phyloP scores from a whole-genome alignment of 768 basidiomycete genomes.

The Termitomyces sp. region DNA sequence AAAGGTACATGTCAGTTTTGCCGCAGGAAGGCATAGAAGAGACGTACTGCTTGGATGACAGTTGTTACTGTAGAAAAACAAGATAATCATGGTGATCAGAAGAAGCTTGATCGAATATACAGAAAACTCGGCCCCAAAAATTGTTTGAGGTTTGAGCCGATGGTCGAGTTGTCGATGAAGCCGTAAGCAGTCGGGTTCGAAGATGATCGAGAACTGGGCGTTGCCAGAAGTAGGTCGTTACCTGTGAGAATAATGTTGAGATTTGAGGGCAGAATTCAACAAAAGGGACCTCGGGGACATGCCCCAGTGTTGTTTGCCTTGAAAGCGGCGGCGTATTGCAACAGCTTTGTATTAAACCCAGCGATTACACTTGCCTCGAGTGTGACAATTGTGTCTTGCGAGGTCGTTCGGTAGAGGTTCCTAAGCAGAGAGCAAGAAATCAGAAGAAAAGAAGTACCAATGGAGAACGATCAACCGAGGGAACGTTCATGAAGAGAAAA shows the following conservation, averaged over 20 bases:
- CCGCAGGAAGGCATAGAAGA: not conserved
- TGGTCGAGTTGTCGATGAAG: conserved; percentile 49
- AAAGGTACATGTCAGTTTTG: not conserved
- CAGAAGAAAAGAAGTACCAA: conserved; percentile 22
- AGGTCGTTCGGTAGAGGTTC: conserved; percentile 36
- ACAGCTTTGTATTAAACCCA: conserved; percentile 49
- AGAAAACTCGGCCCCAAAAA: conserved; percentile 51
- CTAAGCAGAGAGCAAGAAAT: not conserved
- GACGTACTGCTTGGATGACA: conserved; percentile 53
- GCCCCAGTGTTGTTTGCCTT: conserved; percentile 43
- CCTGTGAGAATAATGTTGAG: too few relatives aligned
- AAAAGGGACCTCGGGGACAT: conserved; percentile 13
- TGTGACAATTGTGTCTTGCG: conserved; percentile 33
- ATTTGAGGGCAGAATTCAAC: not conserved
- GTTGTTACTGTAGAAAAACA: conserved; percentile 37
- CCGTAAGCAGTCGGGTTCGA: conserved; percentile 49
- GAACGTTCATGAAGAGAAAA: conserved; percentile 47
- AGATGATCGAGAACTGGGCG: conserved; percentile 45
- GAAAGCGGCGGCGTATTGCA: conserved; percentile 36
- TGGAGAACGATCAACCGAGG: conserved; percentile 38
- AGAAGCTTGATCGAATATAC: not conserved
- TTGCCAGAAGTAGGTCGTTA: conserved; percentile 42
- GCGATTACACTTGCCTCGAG: conserved; percentile 43
- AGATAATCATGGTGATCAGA: not conserved
- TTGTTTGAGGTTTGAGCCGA: conserved; percentile 35